These are phyloP conservation scores for Arxiozyma bovina DNA, from an alignment of 1,139 yeast species.

Conservation along the genomic window DNA sequence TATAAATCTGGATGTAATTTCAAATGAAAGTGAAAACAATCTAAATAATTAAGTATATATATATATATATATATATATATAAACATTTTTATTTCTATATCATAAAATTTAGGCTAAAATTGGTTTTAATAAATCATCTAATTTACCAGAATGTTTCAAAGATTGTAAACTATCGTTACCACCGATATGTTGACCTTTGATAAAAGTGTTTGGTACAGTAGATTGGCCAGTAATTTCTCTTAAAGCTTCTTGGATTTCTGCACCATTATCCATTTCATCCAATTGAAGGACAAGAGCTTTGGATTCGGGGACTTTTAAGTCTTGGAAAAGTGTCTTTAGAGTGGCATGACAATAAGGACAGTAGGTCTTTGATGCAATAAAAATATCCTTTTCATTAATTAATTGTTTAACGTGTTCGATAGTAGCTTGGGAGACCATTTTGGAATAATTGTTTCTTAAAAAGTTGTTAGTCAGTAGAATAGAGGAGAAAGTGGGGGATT, in stretches of 20 bases:
- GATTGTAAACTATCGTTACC: constrained; percentile 84
- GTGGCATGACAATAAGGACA: constrained; percentile 69
- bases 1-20: too few species aligned
- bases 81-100: neutral
- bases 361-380: constrained; percentile 75
- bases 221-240: constrained; percentile 73
- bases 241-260: constrained; percentile 72
- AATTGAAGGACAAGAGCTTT: constrained; percentile 61
- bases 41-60: neutral
- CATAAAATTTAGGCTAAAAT: neutral
- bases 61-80: neutral
- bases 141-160: constrained; percentile 38
- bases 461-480: too few species aligned
- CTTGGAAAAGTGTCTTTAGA: constrained; percentile 46
- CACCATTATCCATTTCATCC: constrained; percentile 49
- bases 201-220: constrained; percentile 89
- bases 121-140: constrained; percentile 31
- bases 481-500: neutral
- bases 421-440: constrained; percentile 42
- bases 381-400: constrained; percentile 59
- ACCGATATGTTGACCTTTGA: constrained; percentile 85
- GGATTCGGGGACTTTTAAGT: constrained; percentile 33
- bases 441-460: constrained; percentile 5
- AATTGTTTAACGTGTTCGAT: constrained; percentile 51
- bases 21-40: neutral